These are phyloP conservation scores for Pharnaceum exiguum DNA, from an alignment of 148 eudicot genomes.

Conservation along the genomic window DNA sequence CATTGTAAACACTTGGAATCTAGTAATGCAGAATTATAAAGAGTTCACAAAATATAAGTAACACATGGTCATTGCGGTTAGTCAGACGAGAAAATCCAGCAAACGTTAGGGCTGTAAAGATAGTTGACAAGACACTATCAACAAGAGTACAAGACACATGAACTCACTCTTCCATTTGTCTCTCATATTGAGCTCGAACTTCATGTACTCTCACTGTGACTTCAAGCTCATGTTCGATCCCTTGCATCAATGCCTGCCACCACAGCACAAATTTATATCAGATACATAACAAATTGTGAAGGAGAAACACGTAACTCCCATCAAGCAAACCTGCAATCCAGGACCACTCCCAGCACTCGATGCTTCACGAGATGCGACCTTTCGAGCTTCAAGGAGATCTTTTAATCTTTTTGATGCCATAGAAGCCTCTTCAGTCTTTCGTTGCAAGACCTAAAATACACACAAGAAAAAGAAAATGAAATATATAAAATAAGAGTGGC, in stretches of 20 bases:
- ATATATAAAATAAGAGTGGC: neutral
- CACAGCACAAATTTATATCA: slow-evolving; percentile 13
- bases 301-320: neutral
- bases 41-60: too few species aligned
- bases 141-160: neutral
- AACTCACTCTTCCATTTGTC: slow-evolving; percentile 87
- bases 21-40: too few species aligned
- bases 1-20: too few species aligned
- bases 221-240: slow-evolving; percentile 94
- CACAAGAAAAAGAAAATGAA: too few species aligned
- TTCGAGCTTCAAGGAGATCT: slow-evolving; percentile 82
- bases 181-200: slow-evolving; percentile 91
- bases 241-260: slow-evolving; percentile 71
- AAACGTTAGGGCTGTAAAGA: neutral
- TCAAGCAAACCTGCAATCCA: slow-evolving; percentile 60
- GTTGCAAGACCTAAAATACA: slow-evolving; percentile 69
- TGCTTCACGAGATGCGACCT: slow-evolving; percentile 65
- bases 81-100: too few species aligned
- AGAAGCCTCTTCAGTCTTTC: slow-evolving; percentile 97
- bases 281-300: neutral
- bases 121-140: neutral
- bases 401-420: slow-evolving; percentile 87
- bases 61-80: too few species aligned
- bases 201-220: slow-evolving; percentile 86
- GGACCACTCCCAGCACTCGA: slow-evolving; percentile 61